Evolutionary conservation across 495 filamentous ascomycete species (phyloP).

Genomic region (Chlorociboria aeruginascens): DNA sequence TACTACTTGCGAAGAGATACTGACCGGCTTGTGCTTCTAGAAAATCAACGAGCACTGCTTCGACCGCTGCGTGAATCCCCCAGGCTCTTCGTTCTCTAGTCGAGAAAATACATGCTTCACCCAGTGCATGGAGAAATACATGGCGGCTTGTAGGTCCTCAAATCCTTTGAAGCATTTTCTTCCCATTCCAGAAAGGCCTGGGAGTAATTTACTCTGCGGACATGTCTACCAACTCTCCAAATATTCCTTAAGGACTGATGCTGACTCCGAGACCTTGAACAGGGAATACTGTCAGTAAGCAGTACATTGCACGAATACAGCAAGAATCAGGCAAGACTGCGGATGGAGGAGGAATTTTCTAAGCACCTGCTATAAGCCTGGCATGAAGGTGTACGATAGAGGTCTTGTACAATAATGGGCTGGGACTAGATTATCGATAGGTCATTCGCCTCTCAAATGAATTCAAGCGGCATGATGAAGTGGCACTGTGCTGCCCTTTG

Average conservation of each 20-base stretch:
- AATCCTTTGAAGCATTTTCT: too few species aligned
- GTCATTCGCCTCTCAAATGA: background rate
- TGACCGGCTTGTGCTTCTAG: conserved; percentile 29
- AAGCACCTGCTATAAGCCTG: background rate
- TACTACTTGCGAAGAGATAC: background rate
- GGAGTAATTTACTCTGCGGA: too few species aligned
- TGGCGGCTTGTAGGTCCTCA: conserved; percentile 42
- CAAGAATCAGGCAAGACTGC: conserved; percentile 20
- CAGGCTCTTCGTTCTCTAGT: conserved; percentile 62
- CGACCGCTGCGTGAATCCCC: conserved; percentile 80
- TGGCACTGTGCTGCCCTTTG: too few species aligned
- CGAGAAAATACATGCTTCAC: conserved; percentile 68
- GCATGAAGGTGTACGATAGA: background rate
- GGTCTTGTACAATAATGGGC: conserved; percentile 3
- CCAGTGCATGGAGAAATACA: conserved; percentile 96
- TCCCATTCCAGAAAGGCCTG: too few species aligned
- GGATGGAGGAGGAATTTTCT: conserved; percentile 17
- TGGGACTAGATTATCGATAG: background rate
- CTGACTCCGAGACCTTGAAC: too few species aligned
- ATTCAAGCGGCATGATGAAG: background rate
- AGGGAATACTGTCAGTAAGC: conserved; percentile 68
- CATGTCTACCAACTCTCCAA: too few species aligned
- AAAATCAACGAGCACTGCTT: conserved; percentile 98
- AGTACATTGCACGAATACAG: conserved; percentile 65
- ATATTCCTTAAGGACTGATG: too few species aligned